Evolutionary conservation across 495 filamentous ascomycete species (phyloP), one percentile per base, ranked within the genome.

Genomic region (Penicillium ochrochloron): DNA sequence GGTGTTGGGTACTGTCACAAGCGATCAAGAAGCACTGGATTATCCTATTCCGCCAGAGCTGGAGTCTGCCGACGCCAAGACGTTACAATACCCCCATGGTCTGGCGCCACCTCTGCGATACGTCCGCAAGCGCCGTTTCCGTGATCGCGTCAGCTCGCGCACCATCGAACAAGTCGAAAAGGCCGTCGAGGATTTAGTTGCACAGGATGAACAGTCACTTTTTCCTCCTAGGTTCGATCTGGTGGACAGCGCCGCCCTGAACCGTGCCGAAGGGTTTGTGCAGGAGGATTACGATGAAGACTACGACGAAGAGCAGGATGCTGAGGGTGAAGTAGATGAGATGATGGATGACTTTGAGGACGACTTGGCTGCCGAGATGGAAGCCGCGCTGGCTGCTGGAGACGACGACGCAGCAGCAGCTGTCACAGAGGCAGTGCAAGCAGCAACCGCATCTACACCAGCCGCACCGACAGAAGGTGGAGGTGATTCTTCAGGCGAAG

Each of bases 81-180:
- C 84, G 2, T 83, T 88, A 58, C 90, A 93, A 69, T 98, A 92
- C 79, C 90, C 95, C 7, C 95, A 98, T 75, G 95, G 95, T 51
- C 78, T 99, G 5, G 95, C 95, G 3, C 92, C 95, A 9, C 95
- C 95, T 0, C 90, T 99, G 86, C 88, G 92, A 59, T 91, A 88
- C 75, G 93, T 90, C 9, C 81, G 92, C 17, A 93, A 92, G 70
- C 88, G 92, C 12, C 85, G 96, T 6, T 99, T 99, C 73, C 81
- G 94, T 51, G 74, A 83, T 42, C 86, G 93, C 0, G 80, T 96
- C 34, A 92, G 87, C 65, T 90, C 92, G 52, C 86, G 90, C 9
- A 89, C 94, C 23, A 96, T 97, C 60, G 92, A 97, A 78, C 90
- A 90, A 48, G 92, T 95, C 0, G 93, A 98, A 68, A 86, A 85